phyloP scores from a whole-genome alignment of 306 rosid species.

The Malus orientalis region DNA sequence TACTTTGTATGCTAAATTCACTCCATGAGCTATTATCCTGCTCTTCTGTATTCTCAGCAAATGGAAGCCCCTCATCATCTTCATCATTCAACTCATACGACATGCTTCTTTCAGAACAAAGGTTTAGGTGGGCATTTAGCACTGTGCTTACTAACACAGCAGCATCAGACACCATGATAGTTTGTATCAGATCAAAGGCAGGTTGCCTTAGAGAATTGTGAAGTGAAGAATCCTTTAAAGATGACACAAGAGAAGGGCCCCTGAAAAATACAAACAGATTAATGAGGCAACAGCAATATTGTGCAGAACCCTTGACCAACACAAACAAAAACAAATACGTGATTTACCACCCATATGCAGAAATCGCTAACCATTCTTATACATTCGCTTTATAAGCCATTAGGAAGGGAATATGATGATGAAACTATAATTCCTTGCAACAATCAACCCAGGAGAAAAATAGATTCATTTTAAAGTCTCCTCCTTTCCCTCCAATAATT shows the following conservation, averaged over 20 bases:
- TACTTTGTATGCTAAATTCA: conserved; percentile 54
- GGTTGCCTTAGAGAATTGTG: conserved; percentile 92
- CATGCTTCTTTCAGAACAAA: conserved; percentile 28
- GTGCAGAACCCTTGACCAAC: conserved; percentile 13
- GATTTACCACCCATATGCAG: neutral
- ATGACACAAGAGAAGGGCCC: conserved; percentile 90
- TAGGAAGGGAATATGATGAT: neutral
- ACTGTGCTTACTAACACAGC: conserved; percentile 56
- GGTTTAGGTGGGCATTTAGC: conserved; percentile 36
- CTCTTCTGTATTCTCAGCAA: conserved; percentile 33
- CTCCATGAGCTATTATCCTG: conserved; percentile 65
- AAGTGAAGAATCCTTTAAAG: conserved; percentile 85
- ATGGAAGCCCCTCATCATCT: conserved; percentile 34
- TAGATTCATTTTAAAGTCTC: neutral
- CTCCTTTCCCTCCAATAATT: neutral
- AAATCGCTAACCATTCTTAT: neutral
- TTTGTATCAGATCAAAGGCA: conserved; percentile 87
- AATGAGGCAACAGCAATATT: conserved; percentile 16
- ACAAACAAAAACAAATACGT: neutral
- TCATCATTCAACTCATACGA: conserved; percentile 37
- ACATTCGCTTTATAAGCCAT: neutral
- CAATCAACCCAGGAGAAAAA: neutral
- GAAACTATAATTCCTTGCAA: neutral
- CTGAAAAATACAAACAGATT: conserved; percentile 44
- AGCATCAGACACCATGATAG: conserved; percentile 83